Base-by-base conservation (phyloP, 1,284 basidiomycete genomes). In the Hymenochaete sp. region DNA sequence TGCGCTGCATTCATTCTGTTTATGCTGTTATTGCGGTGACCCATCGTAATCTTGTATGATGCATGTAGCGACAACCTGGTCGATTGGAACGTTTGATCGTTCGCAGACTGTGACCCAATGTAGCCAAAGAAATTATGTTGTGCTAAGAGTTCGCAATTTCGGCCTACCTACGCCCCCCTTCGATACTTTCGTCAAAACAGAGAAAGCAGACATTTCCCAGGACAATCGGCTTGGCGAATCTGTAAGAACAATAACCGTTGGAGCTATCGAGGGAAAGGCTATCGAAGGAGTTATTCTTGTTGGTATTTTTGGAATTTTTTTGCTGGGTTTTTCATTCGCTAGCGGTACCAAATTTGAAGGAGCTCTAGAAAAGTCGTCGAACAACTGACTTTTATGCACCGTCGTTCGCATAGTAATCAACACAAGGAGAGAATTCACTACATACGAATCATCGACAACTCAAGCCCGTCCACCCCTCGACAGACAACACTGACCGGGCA, bases 261-360 rank as follows among this genome's bases (percentile, higher is more conserved):
- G 70, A 4, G 67, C 67, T 5, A 72, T 75, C 24, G 67, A 67
- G 14, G 70, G 71, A 6, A 70, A 70, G 24, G 64, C 68, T 6
- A 62, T 73, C 2, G 71, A 68, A 3, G 71, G 67, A 24, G 50
- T 72, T 14, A 59, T 64, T 13, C 55, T 55, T 16, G 26, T 71
- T 7, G 56, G 18, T 8, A 19, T 31, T 14, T 16, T 66, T 11
- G 58, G 46, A n/a, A 55, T 72, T 21, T 44, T 56, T 3, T 48
- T 56, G 3, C n/a, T n/a, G 54, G 71, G 42, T 65, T 47, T 14
- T 29, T 47, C 16, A 16, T 39, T 13, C 39, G 25, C 14, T 18
- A 21, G 16, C 39, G 39, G 13, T n/a, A n/a, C n/a, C n/a, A n/a
- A n/a, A n/a, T n/a, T n/a, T n/a, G n/a, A n/a, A n/a, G n/a, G n/a